Percentiles rank a stretch among this genome's conserved stretches.
phyloP scores from a whole-genome alignment of 2,329 filamentous ascomycete species.

The Arthrobotrys conoides region DNA sequence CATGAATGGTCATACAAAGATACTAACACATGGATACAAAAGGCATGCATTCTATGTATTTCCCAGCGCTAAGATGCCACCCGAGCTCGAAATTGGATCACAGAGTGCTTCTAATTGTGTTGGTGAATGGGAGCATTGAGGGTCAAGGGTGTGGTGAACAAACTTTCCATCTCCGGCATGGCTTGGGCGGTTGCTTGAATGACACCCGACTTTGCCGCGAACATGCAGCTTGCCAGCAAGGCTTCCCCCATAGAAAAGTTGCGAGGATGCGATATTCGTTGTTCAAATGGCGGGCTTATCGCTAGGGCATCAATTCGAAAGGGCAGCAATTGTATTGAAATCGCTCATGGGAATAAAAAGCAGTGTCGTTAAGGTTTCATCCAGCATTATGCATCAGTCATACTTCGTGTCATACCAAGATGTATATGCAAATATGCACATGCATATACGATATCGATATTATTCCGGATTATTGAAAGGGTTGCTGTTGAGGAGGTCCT shows the following conservation, averaged over 20 bases:
- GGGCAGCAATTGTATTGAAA: not conserved
- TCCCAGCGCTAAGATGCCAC: conserved; percentile 35
- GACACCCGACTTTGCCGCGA: conserved; percentile 56
- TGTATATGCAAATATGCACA: no score
- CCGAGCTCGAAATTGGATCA: conserved; percentile 34
- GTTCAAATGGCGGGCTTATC: conserved; percentile 17
- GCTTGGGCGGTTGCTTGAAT: conserved; percentile 34
- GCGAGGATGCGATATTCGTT: not conserved
- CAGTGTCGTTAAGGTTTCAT: conserved; percentile 25
- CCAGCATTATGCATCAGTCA: not conserved
- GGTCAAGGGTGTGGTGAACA: conserved; percentile 15
- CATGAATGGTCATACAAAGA: conserved; percentile 15
- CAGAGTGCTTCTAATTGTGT: conserved; percentile 57
- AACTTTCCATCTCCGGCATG: conserved; percentile 43
- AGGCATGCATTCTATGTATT: not conserved
- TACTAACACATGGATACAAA: conserved; percentile 11
- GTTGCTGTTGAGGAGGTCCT: conserved; percentile 56
- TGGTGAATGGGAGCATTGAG: conserved; percentile 33
- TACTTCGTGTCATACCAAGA: not conserved
- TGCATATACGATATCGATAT: not conserved
- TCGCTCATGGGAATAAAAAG: conserved; percentile 3
- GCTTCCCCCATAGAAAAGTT: not conserved
- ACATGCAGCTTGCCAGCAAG: conserved; percentile 22
- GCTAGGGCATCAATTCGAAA: not conserved
- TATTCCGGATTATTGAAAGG: conserved; percentile 44